These are phyloP conservation scores for Podila epicladia DNA, from an alignment of 192 early-diverging fungal genomes.

Conservation along the genomic window DNA sequence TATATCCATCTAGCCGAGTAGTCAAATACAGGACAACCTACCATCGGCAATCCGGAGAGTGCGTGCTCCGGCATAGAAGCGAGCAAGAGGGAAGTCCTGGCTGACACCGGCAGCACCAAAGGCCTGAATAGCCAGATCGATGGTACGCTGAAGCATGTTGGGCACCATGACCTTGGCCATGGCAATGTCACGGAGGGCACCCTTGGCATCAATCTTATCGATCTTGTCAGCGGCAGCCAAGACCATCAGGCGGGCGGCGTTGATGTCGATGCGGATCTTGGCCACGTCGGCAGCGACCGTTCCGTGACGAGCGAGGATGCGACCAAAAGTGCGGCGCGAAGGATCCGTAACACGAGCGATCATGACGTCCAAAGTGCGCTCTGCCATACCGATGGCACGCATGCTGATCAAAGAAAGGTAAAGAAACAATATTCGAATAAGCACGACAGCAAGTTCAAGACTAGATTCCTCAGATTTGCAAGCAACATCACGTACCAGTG, in stretches of 20 bases:
- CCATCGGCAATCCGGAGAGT: constrained; percentile 94
- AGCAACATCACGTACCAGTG: constrained; percentile 69
- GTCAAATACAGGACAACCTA: not conserved
- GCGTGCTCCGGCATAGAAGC: constrained; percentile 82
- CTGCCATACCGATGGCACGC: constrained; percentile 93
- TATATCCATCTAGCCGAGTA: constrained; percentile 9
- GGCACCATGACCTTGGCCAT: constrained; percentile 97
- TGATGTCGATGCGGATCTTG: constrained; percentile 88
- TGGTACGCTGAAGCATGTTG: constrained; percentile 73
- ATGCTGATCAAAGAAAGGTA: constrained; percentile 58
- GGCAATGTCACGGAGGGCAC: constrained; percentile 92
- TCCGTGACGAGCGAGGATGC: constrained; percentile 83
- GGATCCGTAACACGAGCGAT: constrained; percentile 82
- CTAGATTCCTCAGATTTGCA: not conserved
- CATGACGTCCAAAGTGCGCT: constrained; percentile 91
- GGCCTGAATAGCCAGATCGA: constrained; percentile 95
- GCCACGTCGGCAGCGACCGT: constrained; percentile 86
- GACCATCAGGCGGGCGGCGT: constrained; percentile 93
- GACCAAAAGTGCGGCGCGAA: constrained; percentile 87
- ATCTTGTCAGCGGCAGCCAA: constrained; percentile 92
- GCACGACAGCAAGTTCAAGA: not conserved
- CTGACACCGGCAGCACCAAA: constrained; percentile 92
- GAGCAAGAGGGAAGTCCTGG: constrained; percentile 85
- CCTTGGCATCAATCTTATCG: constrained; percentile 88
- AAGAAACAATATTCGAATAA: not conserved